Evolutionary conservation across 2,329 filamentous ascomycete species (phyloP).

Genomic region (Bipolaris gigantea): DNA sequence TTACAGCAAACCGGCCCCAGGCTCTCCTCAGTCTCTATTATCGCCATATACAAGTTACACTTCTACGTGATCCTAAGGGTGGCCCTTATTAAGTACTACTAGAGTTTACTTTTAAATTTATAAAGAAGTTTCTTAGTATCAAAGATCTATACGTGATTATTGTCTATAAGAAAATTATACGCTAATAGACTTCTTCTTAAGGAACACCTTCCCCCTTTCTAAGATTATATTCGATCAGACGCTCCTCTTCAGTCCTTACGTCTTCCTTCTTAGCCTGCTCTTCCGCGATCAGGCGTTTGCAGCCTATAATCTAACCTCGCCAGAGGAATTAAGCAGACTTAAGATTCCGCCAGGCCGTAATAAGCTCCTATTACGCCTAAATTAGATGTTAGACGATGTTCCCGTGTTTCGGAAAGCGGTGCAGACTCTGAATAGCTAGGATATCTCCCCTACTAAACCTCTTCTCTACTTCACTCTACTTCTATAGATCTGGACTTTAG

Average conservation of each 20-base stretch:
- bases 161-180: neutral
- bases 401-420: conserved; percentile 24
- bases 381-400: conserved; percentile 5
- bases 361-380: conserved; percentile 3
- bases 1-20: conserved; percentile 18
- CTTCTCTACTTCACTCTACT: conserved; percentile 28
- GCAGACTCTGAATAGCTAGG: conserved; percentile 23
- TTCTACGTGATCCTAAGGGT: conserved; percentile 9
- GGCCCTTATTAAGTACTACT: conserved; percentile 9
- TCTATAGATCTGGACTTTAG: conserved; percentile 33
- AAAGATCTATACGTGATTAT: neutral
- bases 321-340: conserved; percentile 42
- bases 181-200: neutral
- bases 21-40: conserved; percentile 14
- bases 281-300: conserved; percentile 7
- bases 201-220: conserved; percentile 35
- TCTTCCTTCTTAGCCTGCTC: conserved; percentile 38
- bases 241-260: conserved; percentile 38
- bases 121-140: neutral
- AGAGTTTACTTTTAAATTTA: conserved; percentile 15
- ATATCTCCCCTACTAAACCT: conserved; percentile 30
- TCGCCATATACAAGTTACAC: conserved; percentile 9
- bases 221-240: conserved; percentile 40
- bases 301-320: conserved; percentile 32
- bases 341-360: conserved; percentile 23